Conservation (phyloP, 2,329 filamentous ascomycete genomes). For the Leptographium procerum region DNA sequence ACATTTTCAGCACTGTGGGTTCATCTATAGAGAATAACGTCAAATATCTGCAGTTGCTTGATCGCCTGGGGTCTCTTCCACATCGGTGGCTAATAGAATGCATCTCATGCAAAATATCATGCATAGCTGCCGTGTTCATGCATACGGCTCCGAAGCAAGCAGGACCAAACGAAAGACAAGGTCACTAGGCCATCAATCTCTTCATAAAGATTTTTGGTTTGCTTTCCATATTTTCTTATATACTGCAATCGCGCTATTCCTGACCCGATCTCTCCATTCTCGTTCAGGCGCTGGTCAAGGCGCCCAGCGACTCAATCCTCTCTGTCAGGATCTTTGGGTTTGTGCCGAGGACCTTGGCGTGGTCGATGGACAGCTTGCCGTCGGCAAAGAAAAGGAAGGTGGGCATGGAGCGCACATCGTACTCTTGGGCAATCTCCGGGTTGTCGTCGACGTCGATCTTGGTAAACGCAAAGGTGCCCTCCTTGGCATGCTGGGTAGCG, state of each 20-base stretch:
- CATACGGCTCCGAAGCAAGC: background rate
- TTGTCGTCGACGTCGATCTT: conserved; percentile 48
- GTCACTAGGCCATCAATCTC: too few relatives aligned
- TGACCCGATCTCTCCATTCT: background rate
- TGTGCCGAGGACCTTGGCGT: conserved; percentile 2
- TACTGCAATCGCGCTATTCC: background rate
- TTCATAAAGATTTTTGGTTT: too few relatives aligned
- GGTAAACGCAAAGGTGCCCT: conserved; percentile 39
- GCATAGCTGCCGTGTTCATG: background rate
- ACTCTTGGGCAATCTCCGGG: conserved; percentile 35
- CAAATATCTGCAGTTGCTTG: background rate
- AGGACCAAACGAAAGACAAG: too few relatives aligned
- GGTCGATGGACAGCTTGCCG: conserved; percentile 28
- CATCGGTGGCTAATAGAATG: background rate
- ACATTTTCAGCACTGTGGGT: background rate
- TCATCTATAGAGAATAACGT: background rate
- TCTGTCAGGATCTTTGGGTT: background rate
- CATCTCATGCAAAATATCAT: too few relatives aligned
- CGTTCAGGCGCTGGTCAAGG: background rate
- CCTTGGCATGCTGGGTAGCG: conserved; percentile 26
- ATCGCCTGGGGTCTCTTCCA: background rate
- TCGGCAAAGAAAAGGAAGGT: conserved; percentile 51
- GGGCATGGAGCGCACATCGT: conserved; percentile 44
- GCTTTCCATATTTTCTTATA: background rate
- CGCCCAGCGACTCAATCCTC: background rate